These are phyloP conservation scores for Aspergillus leporis DNA, from an alignment of 495 filamentous ascomycete genomes.

Conservation along the genomic window DNA sequence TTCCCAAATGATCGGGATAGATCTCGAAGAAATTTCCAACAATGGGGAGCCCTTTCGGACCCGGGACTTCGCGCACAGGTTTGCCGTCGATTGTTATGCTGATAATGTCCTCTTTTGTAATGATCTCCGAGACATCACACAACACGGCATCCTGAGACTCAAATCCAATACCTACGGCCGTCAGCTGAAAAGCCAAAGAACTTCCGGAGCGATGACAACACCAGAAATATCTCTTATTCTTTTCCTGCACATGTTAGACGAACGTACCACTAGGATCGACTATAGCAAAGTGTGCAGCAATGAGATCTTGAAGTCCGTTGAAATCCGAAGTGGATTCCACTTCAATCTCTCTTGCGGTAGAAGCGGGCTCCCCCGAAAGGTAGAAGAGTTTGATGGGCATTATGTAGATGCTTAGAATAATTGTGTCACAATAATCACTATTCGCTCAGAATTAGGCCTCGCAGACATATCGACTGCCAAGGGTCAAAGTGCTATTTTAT, in stretches of 20 bases:
- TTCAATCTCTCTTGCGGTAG: conserved; percentile 38
- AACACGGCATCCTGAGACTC: conserved; percentile 29
- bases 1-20: conserved; percentile 59
- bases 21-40: conserved; percentile 56
- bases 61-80: conserved; percentile 41
- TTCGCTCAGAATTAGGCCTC: neutral
- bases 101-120: conserved; percentile 30
- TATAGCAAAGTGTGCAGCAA: conserved; percentile 47
- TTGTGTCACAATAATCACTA: neutral
- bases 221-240: neutral
- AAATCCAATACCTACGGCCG: conserved; percentile 40
- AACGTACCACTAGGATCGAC: conserved; percentile 31
- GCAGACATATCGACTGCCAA: neutral
- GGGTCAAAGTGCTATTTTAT: neutral
- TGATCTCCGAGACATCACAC: conserved; percentile 28
- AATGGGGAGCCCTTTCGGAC: conserved; percentile 48
- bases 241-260: neutral
- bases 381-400: conserved; percentile 31
- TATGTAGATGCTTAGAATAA: neutral
- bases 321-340: conserved; percentile 31
- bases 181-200: neutral
- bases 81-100: conserved; percentile 47
- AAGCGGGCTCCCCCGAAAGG: conserved; percentile 43
- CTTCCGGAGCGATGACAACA: neutral
- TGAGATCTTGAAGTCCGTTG: conserved; percentile 36